These are phyloP conservation scores for Globisporangium cederbergense DNA, from an alignment of 352 stramenopile species.

Conservation along the genomic window DNA sequence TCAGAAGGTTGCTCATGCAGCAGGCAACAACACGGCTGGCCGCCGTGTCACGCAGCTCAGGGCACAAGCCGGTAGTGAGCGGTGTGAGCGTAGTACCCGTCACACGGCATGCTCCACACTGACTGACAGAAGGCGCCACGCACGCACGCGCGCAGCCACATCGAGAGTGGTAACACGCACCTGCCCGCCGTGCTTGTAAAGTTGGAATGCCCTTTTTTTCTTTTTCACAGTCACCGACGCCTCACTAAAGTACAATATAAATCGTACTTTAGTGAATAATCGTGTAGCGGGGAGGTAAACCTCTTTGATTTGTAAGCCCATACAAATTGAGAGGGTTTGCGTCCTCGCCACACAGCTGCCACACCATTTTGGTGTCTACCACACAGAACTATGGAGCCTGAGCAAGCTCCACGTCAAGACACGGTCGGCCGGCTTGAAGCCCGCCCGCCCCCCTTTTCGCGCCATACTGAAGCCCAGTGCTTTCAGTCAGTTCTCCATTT, in stretches of 20 bases:
- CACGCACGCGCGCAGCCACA: background rate
- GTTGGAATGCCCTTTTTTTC: too few species aligned
- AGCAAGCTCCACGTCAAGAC: background rate
- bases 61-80: too few species aligned
- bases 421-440: too few species aligned
- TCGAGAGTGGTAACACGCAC: background rate
- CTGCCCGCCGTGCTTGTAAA: background rate
- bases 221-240: too few species aligned
- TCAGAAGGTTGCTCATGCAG: background rate
- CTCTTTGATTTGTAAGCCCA: too few species aligned
- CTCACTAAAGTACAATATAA: too few species aligned
- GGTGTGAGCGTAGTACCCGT: background rate
- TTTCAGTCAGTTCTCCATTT: conserved; percentile 1
- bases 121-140: background rate
- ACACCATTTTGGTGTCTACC: too few species aligned
- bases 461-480: conserved; percentile 6
- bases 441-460: background rate
- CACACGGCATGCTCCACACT: background rate
- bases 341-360: too few species aligned
- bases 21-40: background rate
- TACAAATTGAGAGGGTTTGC: too few species aligned
- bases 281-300: too few species aligned
- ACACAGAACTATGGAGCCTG: background rate
- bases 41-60: background rate
- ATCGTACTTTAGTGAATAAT: too few species aligned